Percentiles rank a stretch among this genome's conserved stretches.
Conservation (phyloP, 164 flowering plant species). For the Magnolia sinica region DNA sequence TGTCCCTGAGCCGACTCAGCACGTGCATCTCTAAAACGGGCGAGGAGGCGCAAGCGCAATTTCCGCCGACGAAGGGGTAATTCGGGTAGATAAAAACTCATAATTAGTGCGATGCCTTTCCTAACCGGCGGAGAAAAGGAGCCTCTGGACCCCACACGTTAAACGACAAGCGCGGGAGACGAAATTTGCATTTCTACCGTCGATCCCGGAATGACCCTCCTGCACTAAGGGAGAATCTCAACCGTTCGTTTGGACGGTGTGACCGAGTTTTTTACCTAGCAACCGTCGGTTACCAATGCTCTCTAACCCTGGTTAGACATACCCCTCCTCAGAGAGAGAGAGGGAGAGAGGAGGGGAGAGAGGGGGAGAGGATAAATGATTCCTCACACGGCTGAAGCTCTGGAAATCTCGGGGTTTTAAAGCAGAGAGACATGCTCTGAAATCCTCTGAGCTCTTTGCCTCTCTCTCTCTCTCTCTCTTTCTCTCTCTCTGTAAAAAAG, state of each 20-base stretch:
- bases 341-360: neutral
- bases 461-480: slow-evolving; percentile 5
- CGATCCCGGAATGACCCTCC: neutral
- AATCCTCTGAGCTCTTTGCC: slow-evolving; percentile 25
- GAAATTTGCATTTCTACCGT: neutral
- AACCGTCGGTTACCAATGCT: slow-evolving; percentile 14
- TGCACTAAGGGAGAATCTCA: neutral
- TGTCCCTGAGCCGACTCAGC: neutral
- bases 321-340: neutral
- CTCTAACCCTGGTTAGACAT: slow-evolving; percentile 7
- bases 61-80: neutral
- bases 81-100: neutral
- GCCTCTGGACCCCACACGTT: neutral
- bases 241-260: slow-evolving; percentile 9
- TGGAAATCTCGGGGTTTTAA: slow-evolving; percentile 18
- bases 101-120: neutral
- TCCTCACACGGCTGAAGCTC: slow-evolving; percentile 8
- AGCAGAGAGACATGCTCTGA: slow-evolving; percentile 45
- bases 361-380: neutral
- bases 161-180: neutral
- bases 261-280: slow-evolving; percentile 6
- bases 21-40: neutral
- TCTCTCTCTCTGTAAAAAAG: neutral
- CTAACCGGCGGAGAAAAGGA: neutral
- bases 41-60: neutral